phyloP scores from a whole-genome alignment of 768 basidiomycete species.

The Collybia sordida region DNA sequence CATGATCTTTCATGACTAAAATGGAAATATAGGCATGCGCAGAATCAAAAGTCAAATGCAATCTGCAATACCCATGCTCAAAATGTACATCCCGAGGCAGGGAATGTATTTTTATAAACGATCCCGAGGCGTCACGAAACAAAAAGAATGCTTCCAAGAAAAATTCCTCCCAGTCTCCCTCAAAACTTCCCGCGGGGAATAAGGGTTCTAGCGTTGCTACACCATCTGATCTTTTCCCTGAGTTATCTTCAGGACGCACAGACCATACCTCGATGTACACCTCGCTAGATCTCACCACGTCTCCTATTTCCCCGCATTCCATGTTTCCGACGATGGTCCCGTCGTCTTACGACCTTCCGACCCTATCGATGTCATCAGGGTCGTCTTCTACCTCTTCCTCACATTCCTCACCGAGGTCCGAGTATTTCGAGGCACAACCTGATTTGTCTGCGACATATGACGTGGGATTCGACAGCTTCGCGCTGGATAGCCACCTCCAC shows the following conservation, averaged over 20 bases:
- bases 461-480: slow-evolving; percentile 27
- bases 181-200: slow-evolving; percentile 35
- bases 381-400: slow-evolving; percentile 34
- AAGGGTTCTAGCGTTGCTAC: slow-evolving; percentile 34
- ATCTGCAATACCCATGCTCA: slow-evolving; percentile 65
- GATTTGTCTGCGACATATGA: slow-evolving; percentile 28
- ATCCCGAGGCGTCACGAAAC: slow-evolving; percentile 41
- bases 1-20: slow-evolving; percentile 3
- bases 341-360: slow-evolving; percentile 12
- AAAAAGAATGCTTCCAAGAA: slow-evolving; percentile 33
- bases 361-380: slow-evolving; percentile 29
- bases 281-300: slow-evolving; percentile 6
- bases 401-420: slow-evolving; percentile 38
- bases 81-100: slow-evolving; percentile 63
- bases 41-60: slow-evolving; percentile 76
- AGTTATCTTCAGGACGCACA: slow-evolving; percentile 8
- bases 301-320: slow-evolving; percentile 13
- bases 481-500: slow-evolving; percentile 30
- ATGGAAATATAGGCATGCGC: slow-evolving; percentile 50
- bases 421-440: slow-evolving; percentile 32
- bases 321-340: slow-evolving; percentile 6
- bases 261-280: slow-evolving; percentile 9
- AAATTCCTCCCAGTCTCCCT: slow-evolving; percentile 12
- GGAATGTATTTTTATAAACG: slow-evolving; percentile 62
- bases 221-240: slow-evolving; percentile 8